phyloP scores from a whole-genome alignment of 768 basidiomycete genomes.

The Leccinum variicolor region DNA sequence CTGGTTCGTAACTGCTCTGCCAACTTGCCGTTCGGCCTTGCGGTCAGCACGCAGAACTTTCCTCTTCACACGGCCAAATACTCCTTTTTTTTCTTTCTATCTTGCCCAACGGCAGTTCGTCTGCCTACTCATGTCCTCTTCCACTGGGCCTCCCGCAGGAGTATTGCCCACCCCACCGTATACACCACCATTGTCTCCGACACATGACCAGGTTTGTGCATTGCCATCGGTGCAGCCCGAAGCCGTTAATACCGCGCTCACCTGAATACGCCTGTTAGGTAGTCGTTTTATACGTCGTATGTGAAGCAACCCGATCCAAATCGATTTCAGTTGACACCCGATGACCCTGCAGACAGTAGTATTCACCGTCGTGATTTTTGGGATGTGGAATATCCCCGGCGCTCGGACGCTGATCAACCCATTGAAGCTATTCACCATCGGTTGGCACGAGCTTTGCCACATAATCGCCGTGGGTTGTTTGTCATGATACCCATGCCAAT shows the following conservation, averaged over 20 bases:
- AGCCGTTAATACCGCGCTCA: slow-evolving; percentile 22
- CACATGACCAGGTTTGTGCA: slow-evolving; percentile 65
- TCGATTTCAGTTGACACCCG: slow-evolving; percentile 5
- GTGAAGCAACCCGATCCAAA: slow-evolving; percentile 29
- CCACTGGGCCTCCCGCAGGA: slow-evolving; percentile 34
- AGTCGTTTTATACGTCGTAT: slow-evolving; percentile 72
- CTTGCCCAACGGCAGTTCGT: slow-evolving; percentile 24
- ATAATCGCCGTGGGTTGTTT: slow-evolving; percentile 59
- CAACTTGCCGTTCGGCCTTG: slow-evolving; percentile 25
- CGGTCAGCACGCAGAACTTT: slow-evolving; percentile 30
- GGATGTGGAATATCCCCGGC: slow-evolving; percentile 84
- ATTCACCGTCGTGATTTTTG: slow-evolving; percentile 83
- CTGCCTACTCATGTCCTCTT: slow-evolving; percentile 31
- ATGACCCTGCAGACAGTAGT: slow-evolving; percentile 61
- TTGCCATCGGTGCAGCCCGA: slow-evolving; percentile 13
- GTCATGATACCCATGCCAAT: slow-evolving; percentile 1
- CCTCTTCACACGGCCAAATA: slow-evolving; percentile 15
- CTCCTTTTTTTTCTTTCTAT: background rate
- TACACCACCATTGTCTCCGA: slow-evolving; percentile 52
- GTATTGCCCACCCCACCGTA: slow-evolving; percentile 31
- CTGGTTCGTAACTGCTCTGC: background rate
- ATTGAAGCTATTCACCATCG: slow-evolving; percentile 83
- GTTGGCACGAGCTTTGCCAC: slow-evolving; percentile 87
- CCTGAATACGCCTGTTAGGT: slow-evolving; percentile 41
- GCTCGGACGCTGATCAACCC: slow-evolving; percentile 77